Conservation (phyloP, 2,329 filamentous ascomycete species). For the Ophiosphaerella herpotricha region DNA sequence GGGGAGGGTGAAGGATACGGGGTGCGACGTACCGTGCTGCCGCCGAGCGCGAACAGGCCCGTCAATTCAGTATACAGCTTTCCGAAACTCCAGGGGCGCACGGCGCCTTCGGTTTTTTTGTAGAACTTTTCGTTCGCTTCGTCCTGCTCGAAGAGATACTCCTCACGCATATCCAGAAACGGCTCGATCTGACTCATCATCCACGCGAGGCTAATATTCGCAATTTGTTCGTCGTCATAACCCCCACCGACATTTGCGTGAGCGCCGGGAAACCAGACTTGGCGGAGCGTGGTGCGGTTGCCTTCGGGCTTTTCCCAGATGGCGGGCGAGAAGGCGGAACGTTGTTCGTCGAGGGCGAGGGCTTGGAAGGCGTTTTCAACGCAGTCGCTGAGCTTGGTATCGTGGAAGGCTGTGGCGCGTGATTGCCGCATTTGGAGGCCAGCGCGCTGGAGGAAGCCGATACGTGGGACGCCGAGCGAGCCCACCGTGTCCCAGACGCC, state of each 20-base stretch:
- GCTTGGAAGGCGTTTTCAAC: constrained; percentile 62
- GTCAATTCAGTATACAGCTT: constrained; percentile 52
- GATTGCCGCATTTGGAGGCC: constrained; percentile 43
- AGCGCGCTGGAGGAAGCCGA: constrained; percentile 46
- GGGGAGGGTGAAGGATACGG: no score
- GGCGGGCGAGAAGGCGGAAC: constrained; percentile 57
- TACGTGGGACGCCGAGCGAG: constrained; percentile 52
- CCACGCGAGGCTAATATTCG: constrained; percentile 60
- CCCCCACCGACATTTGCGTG: constrained; percentile 60
- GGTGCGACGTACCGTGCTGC: constrained; percentile 39
- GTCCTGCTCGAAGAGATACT: constrained; percentile 54
- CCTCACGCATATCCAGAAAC: constrained; percentile 54
- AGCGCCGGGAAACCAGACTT: constrained; percentile 61
- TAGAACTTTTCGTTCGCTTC: constrained; percentile 53
- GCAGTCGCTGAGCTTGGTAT: constrained; percentile 50
- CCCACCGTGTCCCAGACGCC: constrained; percentile 58
- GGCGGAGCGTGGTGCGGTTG: constrained; percentile 53
- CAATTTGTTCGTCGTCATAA: constrained; percentile 50
- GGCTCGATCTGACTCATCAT: constrained; percentile 60
- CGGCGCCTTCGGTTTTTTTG: constrained; percentile 45
- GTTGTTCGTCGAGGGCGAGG: constrained; percentile 59
- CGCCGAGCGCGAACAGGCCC: constrained; percentile 54
- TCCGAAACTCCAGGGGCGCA: constrained; percentile 55
- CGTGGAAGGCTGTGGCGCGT: constrained; percentile 52
- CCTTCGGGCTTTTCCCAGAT: constrained; percentile 57